phyloP scores from a whole-genome alignment of 129 eudicot species.

The Deinandra increscens region DNA sequence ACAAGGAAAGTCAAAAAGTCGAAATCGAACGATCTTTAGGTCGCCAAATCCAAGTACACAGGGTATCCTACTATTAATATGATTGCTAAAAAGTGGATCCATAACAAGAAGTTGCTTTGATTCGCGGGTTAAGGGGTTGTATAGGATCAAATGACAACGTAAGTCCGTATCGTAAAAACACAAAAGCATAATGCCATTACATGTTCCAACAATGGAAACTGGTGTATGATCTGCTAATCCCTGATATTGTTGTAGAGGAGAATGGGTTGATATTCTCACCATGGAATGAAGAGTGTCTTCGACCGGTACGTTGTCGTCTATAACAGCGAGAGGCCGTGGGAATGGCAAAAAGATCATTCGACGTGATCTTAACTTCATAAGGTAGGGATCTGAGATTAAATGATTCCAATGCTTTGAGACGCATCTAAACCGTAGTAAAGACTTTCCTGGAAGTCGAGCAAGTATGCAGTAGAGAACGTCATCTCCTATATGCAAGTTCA shows the following conservation, averaged over 20 bases:
- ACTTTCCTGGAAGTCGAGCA: constrained; percentile 2
- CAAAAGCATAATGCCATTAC: background rate
- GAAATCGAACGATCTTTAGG: constrained; percentile 8
- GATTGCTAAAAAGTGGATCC: background rate
- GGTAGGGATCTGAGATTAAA: constrained; percentile 13
- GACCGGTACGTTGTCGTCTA: background rate
- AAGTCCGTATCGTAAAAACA: no score
- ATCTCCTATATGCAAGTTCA: background rate
- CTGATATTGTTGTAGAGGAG: background rate
- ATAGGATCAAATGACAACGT: constrained; percentile 19
- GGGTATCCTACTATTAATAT: no score
- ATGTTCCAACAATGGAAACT: background rate
- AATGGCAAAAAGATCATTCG: constrained; percentile 13
- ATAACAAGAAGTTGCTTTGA: background rate
- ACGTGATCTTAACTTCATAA: constrained; percentile 20
- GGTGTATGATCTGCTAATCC: no score
- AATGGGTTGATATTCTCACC: background rate
- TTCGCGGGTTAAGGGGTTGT: constrained; percentile 18
- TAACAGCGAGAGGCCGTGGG: background rate
- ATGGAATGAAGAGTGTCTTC: background rate
- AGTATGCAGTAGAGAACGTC: constrained; percentile 4
- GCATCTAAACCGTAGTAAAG: constrained; percentile 11
- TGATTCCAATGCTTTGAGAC: constrained; percentile 27
- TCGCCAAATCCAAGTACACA: background rate
- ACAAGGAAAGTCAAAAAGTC: background rate